phyloP scores from a whole-genome alignment of 495 filamentous ascomycete genomes.

The Penicillium robsamsonii region DNA sequence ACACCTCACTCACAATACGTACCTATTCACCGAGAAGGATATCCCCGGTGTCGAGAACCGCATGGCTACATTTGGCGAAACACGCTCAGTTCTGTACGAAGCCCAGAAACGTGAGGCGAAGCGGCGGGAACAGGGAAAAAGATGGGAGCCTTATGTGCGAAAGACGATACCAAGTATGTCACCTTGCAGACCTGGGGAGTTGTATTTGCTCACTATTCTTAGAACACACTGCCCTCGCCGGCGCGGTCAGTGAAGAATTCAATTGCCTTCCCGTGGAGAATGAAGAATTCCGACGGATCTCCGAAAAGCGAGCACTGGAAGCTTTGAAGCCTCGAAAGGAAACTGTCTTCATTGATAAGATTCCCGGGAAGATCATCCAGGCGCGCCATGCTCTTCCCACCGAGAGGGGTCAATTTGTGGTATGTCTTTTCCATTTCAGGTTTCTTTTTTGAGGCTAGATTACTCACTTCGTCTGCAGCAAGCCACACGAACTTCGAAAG shows the following conservation, averaged over 20 bases:
- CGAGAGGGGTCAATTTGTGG: slow-evolving; percentile 41
- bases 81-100: slow-evolving; percentile 47
- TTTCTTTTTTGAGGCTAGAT: neutral
- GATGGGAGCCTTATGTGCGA: slow-evolving; percentile 65
- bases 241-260: slow-evolving; percentile 71
- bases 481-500: slow-evolving; percentile 38
- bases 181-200: neutral
- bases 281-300: slow-evolving; percentile 62
- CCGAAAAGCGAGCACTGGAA: slow-evolving; percentile 58
- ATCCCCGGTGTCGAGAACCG: slow-evolving; percentile 39
- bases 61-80: slow-evolving; percentile 44
- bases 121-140: slow-evolving; percentile 55
- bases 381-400: slow-evolving; percentile 38
- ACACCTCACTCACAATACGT: slow-evolving; percentile 66
- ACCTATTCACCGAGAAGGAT: slow-evolving; percentile 47
- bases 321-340: slow-evolving; percentile 62
- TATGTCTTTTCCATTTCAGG: slow-evolving; percentile 24
- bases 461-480: slow-evolving; percentile 29
- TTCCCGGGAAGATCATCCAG: slow-evolving; percentile 40
- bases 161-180: slow-evolving; percentile 78
- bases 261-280: slow-evolving; percentile 75
- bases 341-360: slow-evolving; percentile 41
- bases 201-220: slow-evolving; percentile 22
- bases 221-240: slow-evolving; percentile 81
- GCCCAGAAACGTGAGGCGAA: slow-evolving; percentile 45